These are phyloP conservation scores for Fusarium nisikadoi DNA, from an alignment of 2,329 filamentous ascomycete species.

Conservation along the genomic window DNA sequence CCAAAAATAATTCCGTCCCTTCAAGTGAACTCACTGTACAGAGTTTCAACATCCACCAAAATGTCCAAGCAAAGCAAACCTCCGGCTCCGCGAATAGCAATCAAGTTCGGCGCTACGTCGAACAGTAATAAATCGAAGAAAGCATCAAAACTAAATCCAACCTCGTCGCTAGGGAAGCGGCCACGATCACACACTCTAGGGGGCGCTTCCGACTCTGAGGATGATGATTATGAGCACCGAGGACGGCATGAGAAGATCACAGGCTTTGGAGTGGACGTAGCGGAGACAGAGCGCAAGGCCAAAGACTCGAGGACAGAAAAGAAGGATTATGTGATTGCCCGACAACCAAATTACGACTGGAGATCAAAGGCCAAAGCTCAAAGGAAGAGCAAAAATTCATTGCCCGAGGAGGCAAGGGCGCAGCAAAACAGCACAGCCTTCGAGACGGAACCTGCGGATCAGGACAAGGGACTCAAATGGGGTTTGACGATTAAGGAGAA, in stretches of 20 bases:
- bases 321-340: conserved; percentile 65
- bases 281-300: conserved; percentile 53
- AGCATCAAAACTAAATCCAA: conserved; percentile 48
- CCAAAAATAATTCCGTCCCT: conserved; percentile 4
- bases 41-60: background rate
- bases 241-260: conserved; percentile 60
- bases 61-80: conserved; percentile 46
- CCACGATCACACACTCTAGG: conserved; percentile 55
- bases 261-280: conserved; percentile 59
- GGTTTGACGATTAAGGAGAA: conserved; percentile 60
- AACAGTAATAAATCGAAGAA: conserved; percentile 46
- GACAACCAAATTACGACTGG: conserved; percentile 71
- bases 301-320: conserved; percentile 42
- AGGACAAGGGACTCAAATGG: conserved; percentile 66
- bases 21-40: background rate
- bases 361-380: conserved; percentile 62
- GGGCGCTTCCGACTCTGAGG: conserved; percentile 57
- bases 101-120: conserved; percentile 55
- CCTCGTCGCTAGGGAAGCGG: conserved; percentile 62
- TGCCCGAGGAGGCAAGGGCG: conserved; percentile 66
- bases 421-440: conserved; percentile 49
- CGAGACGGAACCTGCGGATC: conserved; percentile 55
- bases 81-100: conserved; percentile 56
- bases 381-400: conserved; percentile 62
- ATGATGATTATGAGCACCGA: conserved; percentile 47